phyloP scores from a whole-genome alignment of 352 stramenopile genomes.

The Pythium chondricola region DNA sequence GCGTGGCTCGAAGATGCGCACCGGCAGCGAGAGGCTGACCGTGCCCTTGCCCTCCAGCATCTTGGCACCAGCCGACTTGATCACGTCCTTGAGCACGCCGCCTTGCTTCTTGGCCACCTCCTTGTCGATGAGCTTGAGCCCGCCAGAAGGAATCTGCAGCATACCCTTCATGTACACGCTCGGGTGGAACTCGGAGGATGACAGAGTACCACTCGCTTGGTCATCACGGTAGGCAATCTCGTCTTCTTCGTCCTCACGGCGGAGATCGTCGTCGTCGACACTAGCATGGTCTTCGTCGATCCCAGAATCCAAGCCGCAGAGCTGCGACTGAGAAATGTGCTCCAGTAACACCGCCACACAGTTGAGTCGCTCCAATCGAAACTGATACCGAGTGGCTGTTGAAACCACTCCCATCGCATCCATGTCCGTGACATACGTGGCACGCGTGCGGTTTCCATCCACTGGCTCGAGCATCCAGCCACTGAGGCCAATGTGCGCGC shows the following conservation, averaged over 20 bases:
- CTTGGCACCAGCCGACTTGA: constrained; percentile 46
- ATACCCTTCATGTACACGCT: constrained; percentile 79
- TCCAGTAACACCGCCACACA: constrained; percentile 56
- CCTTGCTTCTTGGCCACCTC: constrained; percentile 82
- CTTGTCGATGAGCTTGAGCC: constrained; percentile 79
- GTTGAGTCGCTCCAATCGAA: constrained; percentile 54
- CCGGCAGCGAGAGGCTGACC: constrained; percentile 77
- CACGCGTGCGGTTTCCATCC: constrained; percentile 46
- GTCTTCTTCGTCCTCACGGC: constrained; percentile 24
- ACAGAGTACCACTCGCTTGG: constrained; percentile 7
- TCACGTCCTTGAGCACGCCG: constrained; percentile 81
- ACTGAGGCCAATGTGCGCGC: constrained; percentile 53
- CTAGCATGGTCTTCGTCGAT: constrained; percentile 27
- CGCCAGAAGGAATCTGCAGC: constrained; percentile 63
- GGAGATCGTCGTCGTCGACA: constrained; percentile 39
- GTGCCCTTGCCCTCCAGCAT: constrained; percentile 32
- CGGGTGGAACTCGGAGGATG: constrained; percentile 47
- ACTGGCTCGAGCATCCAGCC: constrained; percentile 75
- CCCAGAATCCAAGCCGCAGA: constrained; percentile 32
- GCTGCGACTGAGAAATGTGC: constrained; percentile 54
- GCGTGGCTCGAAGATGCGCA: constrained; percentile 82
- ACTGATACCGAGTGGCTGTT: constrained; percentile 31
- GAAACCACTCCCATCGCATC: constrained; percentile 52
- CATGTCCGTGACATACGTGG: constrained; percentile 71
- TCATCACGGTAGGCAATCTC: constrained; percentile 27